These are phyloP conservation scores for Coccomyxa sp. DNA, from an alignment of 139 green algal genomes.

Conservation along the genomic window DNA sequence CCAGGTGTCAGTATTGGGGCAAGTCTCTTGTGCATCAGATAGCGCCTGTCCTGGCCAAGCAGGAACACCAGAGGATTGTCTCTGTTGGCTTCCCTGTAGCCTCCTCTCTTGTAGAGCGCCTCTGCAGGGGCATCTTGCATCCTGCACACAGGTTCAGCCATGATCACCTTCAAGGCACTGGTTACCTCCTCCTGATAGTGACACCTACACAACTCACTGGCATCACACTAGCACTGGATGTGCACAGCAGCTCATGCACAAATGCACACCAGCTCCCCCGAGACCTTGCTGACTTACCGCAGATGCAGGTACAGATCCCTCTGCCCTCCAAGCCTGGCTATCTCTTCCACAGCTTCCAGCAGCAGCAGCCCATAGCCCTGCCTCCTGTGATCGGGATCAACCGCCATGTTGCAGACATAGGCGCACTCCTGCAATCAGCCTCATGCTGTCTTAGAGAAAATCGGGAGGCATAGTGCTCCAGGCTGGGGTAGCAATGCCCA, in stretches of 20 bases:
- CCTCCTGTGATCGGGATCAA: slow-evolving; percentile 22
- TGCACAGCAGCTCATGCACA: background rate
- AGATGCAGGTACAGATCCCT: slow-evolving; percentile 53
- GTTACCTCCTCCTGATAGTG: background rate
- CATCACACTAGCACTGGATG: background rate
- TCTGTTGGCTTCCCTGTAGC: slow-evolving; percentile 19
- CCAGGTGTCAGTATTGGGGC: background rate
- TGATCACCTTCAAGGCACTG: background rate
- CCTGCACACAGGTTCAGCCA: slow-evolving; percentile 5
- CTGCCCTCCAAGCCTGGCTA: slow-evolving; percentile 31
- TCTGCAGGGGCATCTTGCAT: slow-evolving; percentile 28
- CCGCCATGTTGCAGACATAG: slow-evolving; percentile 78
- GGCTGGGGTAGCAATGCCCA: too few relatives aligned
- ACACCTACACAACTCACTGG: background rate
- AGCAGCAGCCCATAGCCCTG: slow-evolving; percentile 44
- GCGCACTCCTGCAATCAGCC: slow-evolving; percentile 35
- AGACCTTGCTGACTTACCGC: slow-evolving; percentile 6
- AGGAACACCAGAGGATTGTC: slow-evolving; percentile 32
- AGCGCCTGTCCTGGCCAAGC: slow-evolving; percentile 35
- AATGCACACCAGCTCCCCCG: background rate
- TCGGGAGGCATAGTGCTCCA: too few relatives aligned
- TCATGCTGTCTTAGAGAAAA: too few relatives aligned
- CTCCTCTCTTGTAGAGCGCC: slow-evolving; percentile 31
- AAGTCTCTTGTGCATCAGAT: slow-evolving; percentile 40
- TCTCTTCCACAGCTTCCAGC: slow-evolving; percentile 43